Evolutionary conservation across 352 stramenopile species (phyloP).

Genomic region (Globisporangium paroecandrum): DNA sequence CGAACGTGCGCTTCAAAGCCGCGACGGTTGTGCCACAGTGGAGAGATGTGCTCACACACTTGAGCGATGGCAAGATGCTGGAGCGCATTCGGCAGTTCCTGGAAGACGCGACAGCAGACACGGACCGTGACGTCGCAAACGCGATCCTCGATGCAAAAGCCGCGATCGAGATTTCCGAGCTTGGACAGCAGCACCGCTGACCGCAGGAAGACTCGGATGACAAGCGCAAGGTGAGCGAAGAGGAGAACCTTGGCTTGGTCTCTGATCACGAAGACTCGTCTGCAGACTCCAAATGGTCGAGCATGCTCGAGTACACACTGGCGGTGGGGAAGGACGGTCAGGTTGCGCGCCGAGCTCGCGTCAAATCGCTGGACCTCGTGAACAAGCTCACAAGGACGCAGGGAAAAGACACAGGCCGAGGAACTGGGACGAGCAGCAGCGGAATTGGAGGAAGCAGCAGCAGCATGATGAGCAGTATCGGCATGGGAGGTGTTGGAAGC

Average conservation of each 20-base stretch:
- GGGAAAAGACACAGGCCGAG: slow-evolving; percentile 54
- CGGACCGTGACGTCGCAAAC: slow-evolving; percentile 64
- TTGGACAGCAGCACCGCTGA: slow-evolving; percentile 28
- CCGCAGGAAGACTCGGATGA: slow-evolving; percentile 61
- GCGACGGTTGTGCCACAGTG: slow-evolving; percentile 59
- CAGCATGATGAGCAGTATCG: slow-evolving; percentile 17
- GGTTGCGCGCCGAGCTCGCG: slow-evolving; percentile 71
- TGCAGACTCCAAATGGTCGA: slow-evolving; percentile 79
- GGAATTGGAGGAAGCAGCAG: slow-evolving; percentile 5
- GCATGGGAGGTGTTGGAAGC: slow-evolving; percentile 23
- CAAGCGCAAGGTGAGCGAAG: slow-evolving; percentile 51
- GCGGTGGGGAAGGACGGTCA: slow-evolving; percentile 82
- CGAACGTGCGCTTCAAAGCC: slow-evolving; percentile 76
- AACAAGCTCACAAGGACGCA: slow-evolving; percentile 60
- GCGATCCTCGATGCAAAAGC: slow-evolving; percentile 42
- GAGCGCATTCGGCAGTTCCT: slow-evolving; percentile 69
- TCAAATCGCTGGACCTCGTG: slow-evolving; percentile 79
- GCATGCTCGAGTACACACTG: slow-evolving; percentile 84
- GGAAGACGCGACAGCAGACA: slow-evolving; percentile 54
- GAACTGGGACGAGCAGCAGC: slow-evolving; percentile 16
- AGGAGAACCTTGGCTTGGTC: slow-evolving; percentile 55
- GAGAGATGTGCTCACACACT: slow-evolving; percentile 50
- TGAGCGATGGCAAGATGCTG: slow-evolving; percentile 68
- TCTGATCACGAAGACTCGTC: slow-evolving; percentile 79
- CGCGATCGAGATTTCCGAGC: slow-evolving; percentile 37